Conservation (phyloP, 805 yeast species). For the Candida wancherniae region DNA sequence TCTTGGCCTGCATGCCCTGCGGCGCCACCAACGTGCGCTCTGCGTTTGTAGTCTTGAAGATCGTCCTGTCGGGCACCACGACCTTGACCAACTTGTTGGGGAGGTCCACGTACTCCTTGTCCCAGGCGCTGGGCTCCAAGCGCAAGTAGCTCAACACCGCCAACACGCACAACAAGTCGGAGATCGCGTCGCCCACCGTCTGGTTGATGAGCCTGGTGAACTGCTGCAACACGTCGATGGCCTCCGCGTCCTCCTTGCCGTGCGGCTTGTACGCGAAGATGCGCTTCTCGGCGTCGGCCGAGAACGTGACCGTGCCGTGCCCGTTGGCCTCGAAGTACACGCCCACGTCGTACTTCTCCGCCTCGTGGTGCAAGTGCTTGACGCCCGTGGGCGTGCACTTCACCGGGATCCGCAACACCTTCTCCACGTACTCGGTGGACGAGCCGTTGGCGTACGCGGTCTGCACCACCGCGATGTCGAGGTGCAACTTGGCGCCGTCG, state of each 20-base stretch:
- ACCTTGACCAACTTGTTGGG: constrained; percentile 84
- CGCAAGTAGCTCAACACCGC: constrained; percentile 54
- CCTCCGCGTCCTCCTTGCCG: constrained; percentile 39
- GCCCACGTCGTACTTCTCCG: constrained; percentile 80
- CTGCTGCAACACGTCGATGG: constrained; percentile 51
- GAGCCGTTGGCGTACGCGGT: constrained; percentile 98
- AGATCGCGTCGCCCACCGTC: constrained; percentile 96
- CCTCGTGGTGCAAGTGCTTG: constrained; percentile 92
- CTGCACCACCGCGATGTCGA: constrained; percentile 79
- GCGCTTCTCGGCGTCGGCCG: constrained; percentile 41
- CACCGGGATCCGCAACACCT: constrained; percentile 67
- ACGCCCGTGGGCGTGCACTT: constrained; percentile 94
- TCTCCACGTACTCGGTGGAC: constrained; percentile 67
- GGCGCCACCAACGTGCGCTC: constrained; percentile 81
- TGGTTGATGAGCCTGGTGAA: constrained; percentile 81
- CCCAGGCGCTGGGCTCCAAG: constrained; percentile 69
- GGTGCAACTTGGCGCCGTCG: constrained; percentile 41
- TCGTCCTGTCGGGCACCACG: constrained; percentile 72
- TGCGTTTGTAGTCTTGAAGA: constrained; percentile 83
- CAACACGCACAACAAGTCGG: constrained; percentile 81
- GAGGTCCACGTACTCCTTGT: constrained; percentile 68
- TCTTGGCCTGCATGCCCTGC: constrained; percentile 64
- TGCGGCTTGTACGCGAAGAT: constrained; percentile 31
- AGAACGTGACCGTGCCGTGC: constrained; percentile 93
- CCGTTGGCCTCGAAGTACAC: constrained; percentile 98